Conservation (phyloP, 495 filamentous ascomycete species). For the Penicillium fimorum region DNA sequence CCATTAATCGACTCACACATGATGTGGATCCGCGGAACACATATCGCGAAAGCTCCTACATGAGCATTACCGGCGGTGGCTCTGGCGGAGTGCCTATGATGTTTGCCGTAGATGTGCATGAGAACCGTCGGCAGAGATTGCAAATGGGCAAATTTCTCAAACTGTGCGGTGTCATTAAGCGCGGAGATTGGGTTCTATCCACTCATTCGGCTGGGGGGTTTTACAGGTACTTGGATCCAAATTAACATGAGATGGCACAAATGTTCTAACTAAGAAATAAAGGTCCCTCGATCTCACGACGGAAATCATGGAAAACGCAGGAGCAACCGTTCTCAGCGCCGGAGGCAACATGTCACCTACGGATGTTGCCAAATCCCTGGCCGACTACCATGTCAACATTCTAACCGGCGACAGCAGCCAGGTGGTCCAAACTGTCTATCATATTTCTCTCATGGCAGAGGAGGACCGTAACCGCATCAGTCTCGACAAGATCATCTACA, state of each 20-base stretch:
- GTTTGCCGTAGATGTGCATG: slow-evolving; percentile 26
- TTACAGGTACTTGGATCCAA: not conserved
- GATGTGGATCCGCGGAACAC: slow-evolving; percentile 23
- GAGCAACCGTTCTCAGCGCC: slow-evolving; percentile 25
- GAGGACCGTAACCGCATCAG: slow-evolving; percentile 7
- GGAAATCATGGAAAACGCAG: slow-evolving; percentile 20
- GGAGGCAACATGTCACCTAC: slow-evolving; percentile 20
- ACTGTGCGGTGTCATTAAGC: slow-evolving; percentile 14
- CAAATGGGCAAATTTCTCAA: slow-evolving; percentile 21
- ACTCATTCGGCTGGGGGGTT: slow-evolving; percentile 18
- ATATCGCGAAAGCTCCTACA: slow-evolving; percentile 28
- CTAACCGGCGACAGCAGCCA: slow-evolving; percentile 27
- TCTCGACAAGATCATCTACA: slow-evolving; percentile 30
- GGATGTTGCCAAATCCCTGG: slow-evolving; percentile 18
- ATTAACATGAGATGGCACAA: not conserved
- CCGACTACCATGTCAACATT: slow-evolving; percentile 27
- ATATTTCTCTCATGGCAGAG: slow-evolving; percentile 23
- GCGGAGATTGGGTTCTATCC: slow-evolving; percentile 32
- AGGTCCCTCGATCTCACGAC: slow-evolving; percentile 23
- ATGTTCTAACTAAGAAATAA: not conserved
- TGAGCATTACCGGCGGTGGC: slow-evolving; percentile 31
- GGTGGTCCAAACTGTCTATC: slow-evolving; percentile 19
- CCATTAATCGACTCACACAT: slow-evolving; percentile 22
- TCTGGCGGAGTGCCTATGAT: slow-evolving; percentile 21
- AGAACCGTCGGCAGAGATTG: slow-evolving; percentile 31